Evolutionary conservation across 495 filamentous ascomycete species (phyloP), one percentile per base, ranked within the genome.

Genomic region (Friedmanniomyces endolithicus): DNA sequence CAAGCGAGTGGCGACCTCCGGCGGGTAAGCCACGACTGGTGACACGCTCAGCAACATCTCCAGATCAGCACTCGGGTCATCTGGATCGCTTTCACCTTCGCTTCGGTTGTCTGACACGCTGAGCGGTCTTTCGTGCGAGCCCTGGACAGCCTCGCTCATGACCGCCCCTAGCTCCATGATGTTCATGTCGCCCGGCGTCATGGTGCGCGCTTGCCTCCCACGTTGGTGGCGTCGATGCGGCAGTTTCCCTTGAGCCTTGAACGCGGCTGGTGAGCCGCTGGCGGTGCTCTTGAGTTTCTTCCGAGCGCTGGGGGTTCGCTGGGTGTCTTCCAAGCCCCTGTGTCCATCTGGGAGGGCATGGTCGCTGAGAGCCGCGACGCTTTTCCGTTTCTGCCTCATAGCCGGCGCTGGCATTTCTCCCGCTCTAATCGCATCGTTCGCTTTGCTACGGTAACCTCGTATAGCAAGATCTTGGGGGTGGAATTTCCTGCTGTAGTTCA

Each of bases 401-500:
- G 3, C 23, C 19, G 44, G 44, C 6, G 19, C 3, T 8, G 16
- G 17, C 11, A 23, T 3, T 7, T 47, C 20, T 25, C n/a, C n/a
- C 16, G 47, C 23, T 25, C 25, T 31, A 11, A 25, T 25, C 2
- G 24, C n/a, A 35, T 24, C 47, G 8, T 20, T 17, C 19, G 12
- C 49, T 52, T 40, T 40, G 31, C 9, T 11, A 14, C 22, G 47
- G 19, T 12, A 24, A 23, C 50, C 56, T 1, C 40, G 41, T 2
- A 58, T 17, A 16, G 17, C 45, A 44, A 6, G 44, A 50, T 59
- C 56, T 19, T 59, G 50, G 2, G 56, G 56, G 23, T 59, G 56
- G 19, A 23, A 17, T 24, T 54, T 50, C 14, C 20, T 37, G 16
- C 24, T 46, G 33, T 61, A 57, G 22, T 53, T 49, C 16, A 61